Evolutionary conservation across 1,284 basidiomycete genomes (phyloP).

Genomic region (Malassezia dermatis): DNA sequence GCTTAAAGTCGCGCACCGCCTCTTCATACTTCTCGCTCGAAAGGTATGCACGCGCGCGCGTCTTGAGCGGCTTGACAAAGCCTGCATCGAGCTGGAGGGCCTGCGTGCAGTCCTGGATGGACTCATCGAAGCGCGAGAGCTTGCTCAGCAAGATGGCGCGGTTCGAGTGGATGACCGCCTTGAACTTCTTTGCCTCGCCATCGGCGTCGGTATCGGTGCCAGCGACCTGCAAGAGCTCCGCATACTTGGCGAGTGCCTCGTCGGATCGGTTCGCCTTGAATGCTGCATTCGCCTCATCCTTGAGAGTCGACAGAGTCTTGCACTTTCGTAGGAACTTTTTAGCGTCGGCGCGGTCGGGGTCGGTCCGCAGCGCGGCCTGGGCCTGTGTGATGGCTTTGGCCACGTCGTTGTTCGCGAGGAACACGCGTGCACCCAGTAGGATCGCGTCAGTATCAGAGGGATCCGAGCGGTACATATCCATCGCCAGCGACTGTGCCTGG

Average conservation of each 20-base stretch:
- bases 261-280: conserved; percentile 61
- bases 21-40: conserved; percentile 65
- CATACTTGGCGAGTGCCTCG: conserved; percentile 57
- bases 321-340: conserved; percentile 63
- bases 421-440: conserved; percentile 65
- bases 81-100: conserved; percentile 59
- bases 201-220: conserved; percentile 25
- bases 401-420: conserved; percentile 65
- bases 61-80: conserved; percentile 74
- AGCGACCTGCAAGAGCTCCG: conserved; percentile 28
- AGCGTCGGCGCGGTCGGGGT: conserved; percentile 66
- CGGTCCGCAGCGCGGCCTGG: conserved; percentile 63
- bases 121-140: conserved; percentile 59
- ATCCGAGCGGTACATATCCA: conserved; percentile 63
- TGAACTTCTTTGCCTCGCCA: conserved; percentile 31
- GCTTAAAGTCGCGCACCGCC: conserved; percentile 65
- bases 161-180: conserved; percentile 67
- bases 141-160: conserved; percentile 68
- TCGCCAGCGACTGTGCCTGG: conserved; percentile 48
- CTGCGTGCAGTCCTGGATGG: conserved; percentile 61
- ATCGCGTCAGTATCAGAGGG: conserved; percentile 68
- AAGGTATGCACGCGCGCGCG: conserved; percentile 67
- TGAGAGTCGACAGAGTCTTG: conserved; percentile 66
- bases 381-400: conserved; percentile 62
- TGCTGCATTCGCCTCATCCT: conserved; percentile 69